Base-by-base conservation (phyloP, 202 grass and related monocot species). In the Schoenoplectus tabernaemontani region DNA sequence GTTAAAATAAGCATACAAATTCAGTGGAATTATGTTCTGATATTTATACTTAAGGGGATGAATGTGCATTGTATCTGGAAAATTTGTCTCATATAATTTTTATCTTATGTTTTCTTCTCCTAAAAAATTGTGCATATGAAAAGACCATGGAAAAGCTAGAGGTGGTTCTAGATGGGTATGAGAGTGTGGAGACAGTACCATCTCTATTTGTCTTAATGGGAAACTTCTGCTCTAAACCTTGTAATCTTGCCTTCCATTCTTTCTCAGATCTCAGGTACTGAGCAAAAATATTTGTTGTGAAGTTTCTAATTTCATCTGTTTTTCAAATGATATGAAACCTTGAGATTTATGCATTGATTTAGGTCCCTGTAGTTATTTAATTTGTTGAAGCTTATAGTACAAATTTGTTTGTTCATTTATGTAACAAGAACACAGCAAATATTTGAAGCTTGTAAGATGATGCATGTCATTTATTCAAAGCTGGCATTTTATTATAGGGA, bases 141-240 rank as follows among this genome's bases (percentile, higher is more conserved):
- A 94, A 98, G 95, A 92, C 80, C 46, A 90, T 97, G 86, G 88
- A 92, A 83, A 98, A 94, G 86, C 86, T 98, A 54, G 86, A 76
- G 24, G 78, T 92, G 82, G 89, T 94, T 33, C 87, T 98, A 84
- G 89, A 98, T 82, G 95, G 91, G 71, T 98, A 98, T 75, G 88
- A 98, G 50, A 89, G 89, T 58, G 86, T 98, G 44, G 88, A 98
- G 76, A 87, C 88, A 6, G 95, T 98, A 54, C 95, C 95, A 82
- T 94, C 89, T 73, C 79, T 98, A 43, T 94, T 98, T 76, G 89
- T 98, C 83, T 87, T 98, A 33, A 98, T 98, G 95, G 91, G 95
- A 78, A 92, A 98, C 78, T 94, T 98, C 86, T 98, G 89, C 78
- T 98, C 95, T 65, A 86, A 43, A 2, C 88, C 95, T 46, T 94